A percentile compares a stretch with the other conserved stretches of the same genome.
phyloP scores from a whole-genome alignment of 2,329 filamentous ascomycete genomes.

The Hymenoscyphus fraxineus region DNA sequence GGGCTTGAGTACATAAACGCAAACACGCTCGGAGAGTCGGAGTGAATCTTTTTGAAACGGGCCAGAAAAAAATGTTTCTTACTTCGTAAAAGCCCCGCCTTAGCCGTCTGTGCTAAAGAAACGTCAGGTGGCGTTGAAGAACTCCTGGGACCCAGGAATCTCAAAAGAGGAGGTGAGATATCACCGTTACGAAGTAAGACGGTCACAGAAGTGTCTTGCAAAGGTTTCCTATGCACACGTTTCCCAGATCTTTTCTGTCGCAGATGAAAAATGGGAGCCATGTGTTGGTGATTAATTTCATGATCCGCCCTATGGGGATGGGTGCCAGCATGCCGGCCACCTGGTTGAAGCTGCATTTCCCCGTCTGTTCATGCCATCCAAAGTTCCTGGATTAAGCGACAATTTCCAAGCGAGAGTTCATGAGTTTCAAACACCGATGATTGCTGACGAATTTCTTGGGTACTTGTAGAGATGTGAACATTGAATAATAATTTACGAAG shows the following conservation, averaged over 20 bases:
- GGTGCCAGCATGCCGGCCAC: background rate
- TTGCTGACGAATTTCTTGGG: background rate
- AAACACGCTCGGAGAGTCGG: background rate
- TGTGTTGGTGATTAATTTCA: slow-evolving; percentile 3
- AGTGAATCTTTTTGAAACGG: background rate
- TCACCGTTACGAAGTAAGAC: background rate
- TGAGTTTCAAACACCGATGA: background rate
- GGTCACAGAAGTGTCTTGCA: slow-evolving; percentile 1
- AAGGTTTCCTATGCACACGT: background rate
- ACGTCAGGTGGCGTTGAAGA: background rate
- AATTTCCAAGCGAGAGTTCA: background rate
- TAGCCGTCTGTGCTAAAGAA: slow-evolving; percentile 1
- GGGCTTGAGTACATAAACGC: background rate
- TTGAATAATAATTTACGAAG: no score
- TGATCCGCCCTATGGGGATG: background rate
- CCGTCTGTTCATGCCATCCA: background rate
- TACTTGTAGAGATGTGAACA: background rate
- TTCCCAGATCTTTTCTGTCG: slow-evolving; percentile 3
- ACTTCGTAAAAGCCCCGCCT: background rate
- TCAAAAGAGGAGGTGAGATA: background rate
- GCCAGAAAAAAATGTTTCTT: background rate
- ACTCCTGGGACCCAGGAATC: background rate
- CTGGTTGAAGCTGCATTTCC: background rate
- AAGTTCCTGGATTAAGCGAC: background rate
- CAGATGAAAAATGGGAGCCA: background rate